Evolutionary conservation across 2,329 filamentous ascomycete species (phyloP), one percentile per base, ranked within the genome.

Genomic region (Byssoonygena ceratinophila): DNA sequence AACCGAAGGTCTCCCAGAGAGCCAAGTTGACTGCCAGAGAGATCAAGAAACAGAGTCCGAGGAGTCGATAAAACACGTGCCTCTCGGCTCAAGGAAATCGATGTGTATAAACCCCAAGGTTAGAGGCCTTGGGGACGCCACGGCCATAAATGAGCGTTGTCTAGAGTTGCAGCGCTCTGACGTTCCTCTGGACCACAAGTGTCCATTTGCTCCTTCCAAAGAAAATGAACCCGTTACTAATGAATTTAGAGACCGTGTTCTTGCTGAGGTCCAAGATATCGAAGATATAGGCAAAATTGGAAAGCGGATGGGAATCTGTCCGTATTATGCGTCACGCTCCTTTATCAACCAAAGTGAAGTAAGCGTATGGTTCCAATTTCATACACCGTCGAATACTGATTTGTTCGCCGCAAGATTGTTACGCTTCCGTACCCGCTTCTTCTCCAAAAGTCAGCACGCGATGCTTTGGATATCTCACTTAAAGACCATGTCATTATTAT

Each of bases 401-500:
- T 22, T 39, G 39, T 50, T 45, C 46, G 31, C 54, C 25, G 14
- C 7, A 7, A 83, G 75, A 88, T 98, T 50, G 78, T 98, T 23
- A 95, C 91, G 0, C 73, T 98, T 16, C 92, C 92, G 0, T 98
- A 98, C 64, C 91, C 91, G 1, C 70, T 98, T 5, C 76, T 98
- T 0, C 73, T 98, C 2, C 92, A 97, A 63, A 86, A 83, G 61
- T 86, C 82, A 3, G 90, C 92, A 0, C 77, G 92, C 46, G 90
- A 97, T 55, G 89, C 92, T 0, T 75, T 98, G 0, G 84, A 85
- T 0, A 82, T 98, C 40, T 91, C 85, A 22, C 70, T 98, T 7
- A 89, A 94, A 60, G 82, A 83, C 4, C 92, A 94, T 62, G 76
- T 98, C 0, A 82, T 98, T n/a, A 85, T 98, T 23, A 87, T 98